Percentiles rank a stretch among this genome's conserved stretches.
These are phyloP conservation scores for Ligustrum vulgare DNA, from an alignment of 257 asterid genomes.

Conservation along the genomic window DNA sequence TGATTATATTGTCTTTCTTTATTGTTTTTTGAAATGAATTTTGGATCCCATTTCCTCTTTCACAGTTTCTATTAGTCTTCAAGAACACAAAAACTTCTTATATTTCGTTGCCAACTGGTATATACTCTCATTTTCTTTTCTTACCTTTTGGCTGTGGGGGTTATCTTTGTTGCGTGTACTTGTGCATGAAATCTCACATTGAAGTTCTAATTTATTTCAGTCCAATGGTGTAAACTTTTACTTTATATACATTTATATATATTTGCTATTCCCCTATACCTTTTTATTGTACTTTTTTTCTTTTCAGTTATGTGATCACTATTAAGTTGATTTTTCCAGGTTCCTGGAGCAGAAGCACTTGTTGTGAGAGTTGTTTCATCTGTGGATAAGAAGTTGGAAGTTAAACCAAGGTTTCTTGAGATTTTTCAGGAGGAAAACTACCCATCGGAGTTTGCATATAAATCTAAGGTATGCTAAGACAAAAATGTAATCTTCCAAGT, in stretches of 20 bases:
- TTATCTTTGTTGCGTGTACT: neutral
- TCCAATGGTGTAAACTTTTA: neutral
- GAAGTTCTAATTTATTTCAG: neutral
- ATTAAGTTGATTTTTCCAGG: slow-evolving; percentile 44
- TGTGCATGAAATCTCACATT: neutral
- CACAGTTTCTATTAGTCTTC: neutral
- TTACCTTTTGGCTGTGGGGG: neutral
- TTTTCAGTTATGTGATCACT: slow-evolving; percentile 12
- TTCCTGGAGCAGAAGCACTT: slow-evolving; percentile 94
- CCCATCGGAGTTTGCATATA: slow-evolving; percentile 81
- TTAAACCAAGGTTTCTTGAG: slow-evolving; percentile 87
- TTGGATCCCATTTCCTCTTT: neutral
- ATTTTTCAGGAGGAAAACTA: slow-evolving; percentile 89
- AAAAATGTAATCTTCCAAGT: slow-evolving; percentile 48
- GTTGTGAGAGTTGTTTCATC: slow-evolving; percentile 96
- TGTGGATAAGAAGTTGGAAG: slow-evolving; percentile 96
- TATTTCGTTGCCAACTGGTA: neutral
- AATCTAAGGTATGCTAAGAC: slow-evolving; percentile 71
- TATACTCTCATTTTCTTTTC: neutral
- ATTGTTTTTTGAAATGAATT: neutral
- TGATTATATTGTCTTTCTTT: neutral
- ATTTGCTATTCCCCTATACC: neutral
- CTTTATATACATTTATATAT: neutral
- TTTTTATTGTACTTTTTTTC: neutral
- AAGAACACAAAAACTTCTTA: neutral